Evolutionary conservation across 106 monocot species (phyloP), one percentile per base, ranked within the genome.

Genomic region (Ottelia alismoides): DNA sequence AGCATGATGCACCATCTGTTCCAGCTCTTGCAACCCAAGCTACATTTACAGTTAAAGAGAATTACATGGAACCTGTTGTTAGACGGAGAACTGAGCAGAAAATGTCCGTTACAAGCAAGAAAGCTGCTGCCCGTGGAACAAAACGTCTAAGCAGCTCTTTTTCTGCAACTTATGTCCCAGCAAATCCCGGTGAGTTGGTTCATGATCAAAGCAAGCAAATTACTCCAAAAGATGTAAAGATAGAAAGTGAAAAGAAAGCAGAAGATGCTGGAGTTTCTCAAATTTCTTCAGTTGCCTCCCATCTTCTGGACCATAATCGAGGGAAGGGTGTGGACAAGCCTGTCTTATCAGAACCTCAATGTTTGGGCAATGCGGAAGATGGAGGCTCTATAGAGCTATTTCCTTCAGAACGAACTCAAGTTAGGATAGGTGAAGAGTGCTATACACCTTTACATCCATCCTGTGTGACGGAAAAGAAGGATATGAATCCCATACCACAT

Each of bases 111-210:
- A 84, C 67, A 31, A 84, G 84, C 22, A 88, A 79, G 63, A 90
- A 77, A 22, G 81, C 79, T 31, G 79, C 77, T 65, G 85, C 82
- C 61, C 80, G 81, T 65, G 84, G 84, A 69, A 66, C 84, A 51
- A 83, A 69, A 49, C 76, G 52, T 22, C 64, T 68, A 52, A 67
- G 68, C 47, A 70, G 29, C 67, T 55, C 72, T 32, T 48, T 61
- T 22, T 78, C 78, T 23, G 78, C 77, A 52, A 75, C 70, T 32
- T 12, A 45, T 25, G 25, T 30, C 45, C 21, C 5, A 2, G 28
- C 23, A 35, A 31, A 31, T 45, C 44, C 24, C 12, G 21, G 58
- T n/a, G n/a, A 25, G 24, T 25, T 24, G 2, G 19, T 25, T 44
- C 22, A 58, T 21, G 58, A 30, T 25, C 3, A 43, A 44, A 25